Percentiles rank a stretch among this genome's conserved stretches.
phyloP scores from a whole-genome alignment of 1,284 basidiomycete species.

The Ceratobasidium sp. region DNA sequence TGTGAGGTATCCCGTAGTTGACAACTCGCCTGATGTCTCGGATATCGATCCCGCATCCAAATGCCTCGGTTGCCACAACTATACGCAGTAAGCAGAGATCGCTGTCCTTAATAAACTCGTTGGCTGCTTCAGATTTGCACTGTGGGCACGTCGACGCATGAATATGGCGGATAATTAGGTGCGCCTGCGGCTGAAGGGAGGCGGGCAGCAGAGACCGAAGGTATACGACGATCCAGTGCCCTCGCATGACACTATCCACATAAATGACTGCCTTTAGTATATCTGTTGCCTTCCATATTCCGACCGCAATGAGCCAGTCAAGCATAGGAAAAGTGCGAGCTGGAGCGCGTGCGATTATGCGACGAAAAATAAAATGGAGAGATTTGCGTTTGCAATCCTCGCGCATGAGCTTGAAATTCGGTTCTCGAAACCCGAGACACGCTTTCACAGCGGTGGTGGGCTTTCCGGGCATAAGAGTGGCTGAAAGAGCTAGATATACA shows the following conservation, averaged over 20 bases:
- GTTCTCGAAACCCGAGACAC: background rate
- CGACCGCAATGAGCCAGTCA: background rate
- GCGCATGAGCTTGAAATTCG: background rate
- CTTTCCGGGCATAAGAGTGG: conserved; percentile 4
- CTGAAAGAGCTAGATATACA: background rate
- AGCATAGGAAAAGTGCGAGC: background rate
- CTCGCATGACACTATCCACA: background rate
- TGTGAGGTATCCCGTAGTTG: conserved; percentile 9
- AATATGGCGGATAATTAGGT: background rate
- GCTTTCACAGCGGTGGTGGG: background rate
- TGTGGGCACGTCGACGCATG: background rate
- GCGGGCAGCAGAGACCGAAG: background rate
- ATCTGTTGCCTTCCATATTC: no score
- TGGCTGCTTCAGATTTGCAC: background rate
- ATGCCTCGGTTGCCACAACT: conserved; percentile 15
- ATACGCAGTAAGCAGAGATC: background rate
- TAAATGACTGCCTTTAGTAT: conserved; percentile 5
- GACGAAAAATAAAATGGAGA: background rate
- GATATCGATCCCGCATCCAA: conserved; percentile 19
- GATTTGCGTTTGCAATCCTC: background rate
- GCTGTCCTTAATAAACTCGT: background rate
- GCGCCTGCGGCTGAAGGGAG: background rate
- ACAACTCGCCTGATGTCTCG: background rate
- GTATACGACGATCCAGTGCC: background rate
- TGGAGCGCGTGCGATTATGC: background rate